Conservation (phyloP, 1,284 basidiomycete genomes). For the Exobasidium rhododendri region DNA sequence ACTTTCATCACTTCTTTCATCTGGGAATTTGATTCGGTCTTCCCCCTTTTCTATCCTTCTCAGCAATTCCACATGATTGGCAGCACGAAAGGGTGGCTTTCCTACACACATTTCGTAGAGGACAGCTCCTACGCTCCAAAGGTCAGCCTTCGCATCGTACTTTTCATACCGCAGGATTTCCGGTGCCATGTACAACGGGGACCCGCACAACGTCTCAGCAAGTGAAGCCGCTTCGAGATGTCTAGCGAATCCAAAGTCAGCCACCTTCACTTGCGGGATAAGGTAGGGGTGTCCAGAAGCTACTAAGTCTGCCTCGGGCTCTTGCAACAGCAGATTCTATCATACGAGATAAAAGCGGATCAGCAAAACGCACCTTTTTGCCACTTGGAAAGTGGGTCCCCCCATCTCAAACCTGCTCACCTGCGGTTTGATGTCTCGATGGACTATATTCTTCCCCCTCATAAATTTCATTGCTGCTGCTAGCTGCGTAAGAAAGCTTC, state of each 20-base stretch:
- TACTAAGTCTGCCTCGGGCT: constrained; percentile 73
- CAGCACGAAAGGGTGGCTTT: constrained; percentile 86
- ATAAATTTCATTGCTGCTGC: constrained; percentile 91
- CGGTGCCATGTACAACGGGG: constrained; percentile 97
- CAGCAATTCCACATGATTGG: constrained; percentile 91
- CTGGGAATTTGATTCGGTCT: constrained; percentile 67
- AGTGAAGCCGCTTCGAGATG: constrained; percentile 85
- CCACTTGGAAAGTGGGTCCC: too few species aligned
- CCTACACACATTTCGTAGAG: constrained; percentile 93
- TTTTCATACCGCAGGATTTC: constrained; percentile 96
- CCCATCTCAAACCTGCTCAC: background rate
- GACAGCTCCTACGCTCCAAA: constrained; percentile 97
- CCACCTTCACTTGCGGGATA: constrained; percentile 58
- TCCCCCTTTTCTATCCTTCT: constrained; percentile 84
- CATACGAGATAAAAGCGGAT: background rate
- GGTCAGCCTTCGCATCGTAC: constrained; percentile 94
- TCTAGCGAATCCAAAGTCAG: constrained; percentile 96
- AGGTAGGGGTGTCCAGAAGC: constrained; percentile 82
- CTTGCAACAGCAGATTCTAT: constrained; percentile 83
- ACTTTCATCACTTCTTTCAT: constrained; percentile 62
- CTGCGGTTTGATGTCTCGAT: constrained; percentile 96
- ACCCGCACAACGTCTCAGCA: constrained; percentile 96
- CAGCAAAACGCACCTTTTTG: too few species aligned
- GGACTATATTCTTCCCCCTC: constrained; percentile 82
- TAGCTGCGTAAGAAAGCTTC: constrained; percentile 91